Base-by-base conservation (phyloP, 2,329 filamentous ascomycete species). In the Pseudonectria foliicola region DNA sequence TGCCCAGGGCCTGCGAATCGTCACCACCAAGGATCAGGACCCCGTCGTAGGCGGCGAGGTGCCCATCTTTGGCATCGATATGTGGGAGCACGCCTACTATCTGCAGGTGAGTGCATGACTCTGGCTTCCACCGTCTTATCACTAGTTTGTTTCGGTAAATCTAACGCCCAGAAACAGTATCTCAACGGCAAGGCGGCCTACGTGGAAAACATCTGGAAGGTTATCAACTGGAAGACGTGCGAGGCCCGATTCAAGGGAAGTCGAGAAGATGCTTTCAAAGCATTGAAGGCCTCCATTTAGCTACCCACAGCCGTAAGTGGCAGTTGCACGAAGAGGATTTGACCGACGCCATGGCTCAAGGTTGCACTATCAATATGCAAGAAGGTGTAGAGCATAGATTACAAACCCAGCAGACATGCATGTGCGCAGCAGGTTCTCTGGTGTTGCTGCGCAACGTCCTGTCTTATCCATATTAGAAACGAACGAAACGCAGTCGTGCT, bases 61-160 rank as follows among this genome's bases (percentile, higher is more conserved):
- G n/a, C 81, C 82, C 7, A 64, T 94, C 13, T 70, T 88, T 27
- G 86, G 85, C 0, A 70, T 94, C 3, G 87, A 94, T 57, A 90
- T 93, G 77, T 93, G 86, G 87, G 87, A 94, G 66, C 87, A 94
- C 65, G 87, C 87, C 1, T 94, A 93, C 57, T 94, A 94, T 55
- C 64, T 93, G 13, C 85, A 86, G 70, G 77, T 80, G 42, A 45
- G 64, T 52, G 29, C 15, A 12, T n/a, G 11, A 11, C 29, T 35
- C 25, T 32, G 30, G 13, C 24, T 23, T 31, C 23, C 3, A 13
- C 23, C 23, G 11, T 25, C 7, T 36, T 29, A 14, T 34, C 12
- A 21, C 16, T 11, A 16, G 39, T 29, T 12, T 27, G 25, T 4
- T 35, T 41, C 23, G 49, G 39, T 13, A 39, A 42, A 11, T 35